A percentile compares a stretch with the other conserved stretches of the same genome.
Conservation (phyloP, 2,329 filamentous ascomycete species). For the Zopfia rhizophila region DNA sequence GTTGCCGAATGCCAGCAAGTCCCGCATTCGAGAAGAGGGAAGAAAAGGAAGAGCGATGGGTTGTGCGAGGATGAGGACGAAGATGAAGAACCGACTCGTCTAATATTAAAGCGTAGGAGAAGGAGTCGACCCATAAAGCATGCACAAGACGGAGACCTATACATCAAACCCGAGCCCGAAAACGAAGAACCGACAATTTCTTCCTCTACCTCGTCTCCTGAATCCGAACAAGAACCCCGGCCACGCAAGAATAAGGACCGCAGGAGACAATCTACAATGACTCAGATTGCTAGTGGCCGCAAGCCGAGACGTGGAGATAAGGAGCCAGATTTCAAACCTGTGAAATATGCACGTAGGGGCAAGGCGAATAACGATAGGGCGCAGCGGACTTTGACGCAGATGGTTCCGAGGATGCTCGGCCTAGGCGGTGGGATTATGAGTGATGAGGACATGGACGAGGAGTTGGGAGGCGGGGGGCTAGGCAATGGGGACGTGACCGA, state of each 20-base stretch:
- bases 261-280: constrained; percentile 49
- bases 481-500: too few relatives aligned
- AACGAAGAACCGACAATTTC: too few relatives aligned
- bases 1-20: too few relatives aligned
- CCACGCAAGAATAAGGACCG: constrained; percentile 16
- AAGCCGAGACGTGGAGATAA: constrained; percentile 26
- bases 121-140: constrained; percentile 13
- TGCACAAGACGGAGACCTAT: constrained; percentile 10
- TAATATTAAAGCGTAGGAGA: constrained; percentile 33
- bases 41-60: constrained; percentile 28
- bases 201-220: constrained; percentile 2
- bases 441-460: constrained; percentile 26
- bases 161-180: constrained; percentile 9
- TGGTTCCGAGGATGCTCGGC: constrained; percentile 40
- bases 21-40: constrained; percentile 23
- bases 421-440: constrained; percentile 30
- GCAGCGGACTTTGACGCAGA: constrained; percentile 48
- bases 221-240: constrained; percentile 9
- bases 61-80: neutral
- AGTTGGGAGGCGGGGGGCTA: too few relatives aligned
- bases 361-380: constrained; percentile 25
- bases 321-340: constrained; percentile 37
- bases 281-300: constrained; percentile 42
- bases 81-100: constrained; percentile 5
- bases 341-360: constrained; percentile 27